Evolutionary conservation across 2,329 filamentous ascomycete genomes (phyloP).

Genomic region (Colletotrichum sp.): DNA sequence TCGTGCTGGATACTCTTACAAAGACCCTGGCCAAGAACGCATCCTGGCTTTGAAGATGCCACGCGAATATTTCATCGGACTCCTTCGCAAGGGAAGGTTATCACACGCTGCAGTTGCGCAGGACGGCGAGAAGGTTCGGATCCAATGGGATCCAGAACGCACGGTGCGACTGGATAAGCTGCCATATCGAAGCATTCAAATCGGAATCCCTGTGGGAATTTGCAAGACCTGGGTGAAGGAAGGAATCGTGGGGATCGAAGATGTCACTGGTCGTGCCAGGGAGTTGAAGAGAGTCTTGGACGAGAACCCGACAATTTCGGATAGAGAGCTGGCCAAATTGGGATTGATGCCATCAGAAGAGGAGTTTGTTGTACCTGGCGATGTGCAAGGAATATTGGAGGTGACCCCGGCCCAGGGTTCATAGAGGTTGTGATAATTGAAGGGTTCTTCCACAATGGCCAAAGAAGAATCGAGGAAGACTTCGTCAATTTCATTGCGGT

Average conservation of each 20-base stretch:
- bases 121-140: slow-evolving; percentile 43
- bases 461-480: fast-evolving
- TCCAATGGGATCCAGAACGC: slow-evolving; percentile 71
- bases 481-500: fast-evolving
- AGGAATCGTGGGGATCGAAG: slow-evolving; percentile 60
- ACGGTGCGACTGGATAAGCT: slow-evolving; percentile 48
- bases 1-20: slow-evolving; percentile 63
- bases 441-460: neutral
- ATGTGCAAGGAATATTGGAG: slow-evolving; percentile 33
- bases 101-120: slow-evolving; percentile 16
- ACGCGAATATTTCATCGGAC: slow-evolving; percentile 50
- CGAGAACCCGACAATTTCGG: slow-evolving; percentile 35
- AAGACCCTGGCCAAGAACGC: slow-evolving; percentile 57
- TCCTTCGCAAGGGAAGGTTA: slow-evolving; percentile 45
- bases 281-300: slow-evolving; percentile 52
- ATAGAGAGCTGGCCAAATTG: slow-evolving; percentile 38
- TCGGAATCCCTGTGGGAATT: slow-evolving; percentile 57
- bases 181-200: slow-evolving; percentile 62
- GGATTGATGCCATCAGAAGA: slow-evolving; percentile 50
- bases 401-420: slow-evolving; percentile 27
- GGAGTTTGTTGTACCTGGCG: slow-evolving; percentile 44
- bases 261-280: slow-evolving; percentile 60
- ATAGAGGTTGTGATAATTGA: neutral
- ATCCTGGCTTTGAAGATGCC: slow-evolving; percentile 64
- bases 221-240: slow-evolving; percentile 52